Percentiles rank a stretch among this genome's conserved stretches.
phyloP scores from a whole-genome alignment of 108 stramenopile species.

The Skeletonema marinoi region DNA sequence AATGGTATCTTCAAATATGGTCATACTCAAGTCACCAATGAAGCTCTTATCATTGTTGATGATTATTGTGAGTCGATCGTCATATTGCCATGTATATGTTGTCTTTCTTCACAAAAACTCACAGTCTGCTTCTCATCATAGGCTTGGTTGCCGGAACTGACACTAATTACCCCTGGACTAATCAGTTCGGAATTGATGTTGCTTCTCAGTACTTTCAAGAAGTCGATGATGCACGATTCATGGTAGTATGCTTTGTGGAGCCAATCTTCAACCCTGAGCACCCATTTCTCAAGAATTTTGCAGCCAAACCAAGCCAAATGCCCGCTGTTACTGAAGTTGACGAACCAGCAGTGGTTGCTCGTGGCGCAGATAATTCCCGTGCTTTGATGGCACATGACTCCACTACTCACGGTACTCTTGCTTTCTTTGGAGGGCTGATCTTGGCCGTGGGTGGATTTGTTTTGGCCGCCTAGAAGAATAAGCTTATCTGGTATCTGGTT shows the following conservation, averaged over 20 bases:
- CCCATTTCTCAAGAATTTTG: conserved; percentile 10
- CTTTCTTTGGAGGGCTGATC: background rate
- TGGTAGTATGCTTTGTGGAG: conserved; percentile 50
- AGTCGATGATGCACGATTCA: conserved; percentile 42
- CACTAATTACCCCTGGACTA: conserved; percentile 42
- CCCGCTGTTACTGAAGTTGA: background rate
- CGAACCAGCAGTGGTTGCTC: background rate
- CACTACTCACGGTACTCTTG: background rate
- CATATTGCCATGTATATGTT: background rate
- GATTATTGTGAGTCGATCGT: conserved; percentile 31
- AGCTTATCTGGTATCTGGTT: background rate
- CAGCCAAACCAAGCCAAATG: background rate
- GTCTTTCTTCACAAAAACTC: background rate
- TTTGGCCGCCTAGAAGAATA: background rate
- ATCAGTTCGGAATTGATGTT: conserved; percentile 19
- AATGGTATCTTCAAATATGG: conserved; percentile 52
- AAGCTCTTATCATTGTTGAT: conserved; percentile 44
- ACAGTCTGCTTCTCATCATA: background rate
- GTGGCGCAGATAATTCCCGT: background rate
- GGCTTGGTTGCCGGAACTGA: conserved; percentile 43
- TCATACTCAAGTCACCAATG: conserved; percentile 46
- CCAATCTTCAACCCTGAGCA: conserved; percentile 45
- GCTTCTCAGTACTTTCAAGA: conserved; percentile 29
- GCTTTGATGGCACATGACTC: background rate
- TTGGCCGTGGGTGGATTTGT: background rate